Evolutionary conservation across 2,329 filamentous ascomycete genomes (phyloP).

Genomic region (Fusarium torreyae): DNA sequence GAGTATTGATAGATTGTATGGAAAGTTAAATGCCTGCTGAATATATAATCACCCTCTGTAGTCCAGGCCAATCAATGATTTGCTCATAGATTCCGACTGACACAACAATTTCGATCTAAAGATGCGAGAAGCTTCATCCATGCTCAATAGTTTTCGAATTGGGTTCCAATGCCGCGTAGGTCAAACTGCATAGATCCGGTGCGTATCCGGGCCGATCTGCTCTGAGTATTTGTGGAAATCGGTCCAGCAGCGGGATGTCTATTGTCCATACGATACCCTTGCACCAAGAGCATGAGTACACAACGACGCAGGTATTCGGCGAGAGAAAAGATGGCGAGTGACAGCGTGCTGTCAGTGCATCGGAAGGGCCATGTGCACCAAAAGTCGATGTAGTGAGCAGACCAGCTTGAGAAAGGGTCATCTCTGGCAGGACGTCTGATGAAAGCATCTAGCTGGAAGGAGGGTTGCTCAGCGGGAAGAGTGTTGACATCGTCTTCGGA

Average conservation of each 20-base stretch:
- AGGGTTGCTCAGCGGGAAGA: neutral
- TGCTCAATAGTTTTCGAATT: constrained; percentile 1
- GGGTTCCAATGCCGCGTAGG: constrained; percentile 7
- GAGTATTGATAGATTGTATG: too few species aligned
- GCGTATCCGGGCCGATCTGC: neutral
- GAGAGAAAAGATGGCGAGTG: neutral
- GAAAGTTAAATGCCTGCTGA: too few species aligned
- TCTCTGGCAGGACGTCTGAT: neutral
- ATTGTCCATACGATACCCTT: neutral
- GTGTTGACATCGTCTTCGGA: neutral
- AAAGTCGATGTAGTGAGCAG: neutral
- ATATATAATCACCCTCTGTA: too few species aligned
- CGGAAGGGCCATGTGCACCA: neutral
- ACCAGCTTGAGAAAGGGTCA: constrained; percentile 9
- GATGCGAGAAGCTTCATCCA: too few species aligned
- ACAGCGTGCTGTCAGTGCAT: neutral
- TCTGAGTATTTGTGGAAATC: neutral
- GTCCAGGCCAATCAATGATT: too few species aligned
- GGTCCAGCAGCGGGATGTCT: neutral
- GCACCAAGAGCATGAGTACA: neutral
- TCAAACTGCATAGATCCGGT: neutral
- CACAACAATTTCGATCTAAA: too few species aligned
- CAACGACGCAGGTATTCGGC: neutral
- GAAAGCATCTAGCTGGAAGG: constrained; percentile 5
- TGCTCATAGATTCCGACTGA: too few species aligned